phyloP scores from a whole-genome alignment of 192 early-diverging fungal genomes.

The Backusella sp. region DNA sequence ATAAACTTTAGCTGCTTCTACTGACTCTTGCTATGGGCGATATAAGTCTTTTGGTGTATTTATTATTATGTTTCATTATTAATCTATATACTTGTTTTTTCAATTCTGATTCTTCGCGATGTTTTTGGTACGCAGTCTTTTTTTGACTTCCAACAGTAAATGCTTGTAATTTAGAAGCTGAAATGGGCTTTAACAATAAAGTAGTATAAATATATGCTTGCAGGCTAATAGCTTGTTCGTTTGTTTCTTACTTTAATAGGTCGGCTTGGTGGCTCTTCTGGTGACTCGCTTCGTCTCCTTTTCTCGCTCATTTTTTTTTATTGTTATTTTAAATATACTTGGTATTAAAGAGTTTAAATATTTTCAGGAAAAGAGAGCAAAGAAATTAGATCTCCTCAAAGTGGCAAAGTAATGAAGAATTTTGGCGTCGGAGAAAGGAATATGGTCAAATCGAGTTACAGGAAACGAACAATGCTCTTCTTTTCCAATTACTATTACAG shows the following conservation, averaged over 20 bases:
- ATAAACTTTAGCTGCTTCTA: slow-evolving; percentile 77
- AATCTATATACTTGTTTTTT: slow-evolving; percentile 64
- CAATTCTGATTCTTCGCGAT: slow-evolving; percentile 71
- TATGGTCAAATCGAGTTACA: too few species aligned
- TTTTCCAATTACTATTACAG: too few species aligned
- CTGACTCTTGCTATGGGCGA: slow-evolving; percentile 62
- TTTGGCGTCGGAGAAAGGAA: too few species aligned
- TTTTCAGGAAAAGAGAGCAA: too few species aligned
- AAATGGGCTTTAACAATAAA: slow-evolving; percentile 43
- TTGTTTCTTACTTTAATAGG: slow-evolving; percentile 14
- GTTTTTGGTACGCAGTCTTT: slow-evolving; percentile 72
- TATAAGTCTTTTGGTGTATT: slow-evolving; percentile 9
- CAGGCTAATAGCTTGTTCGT: neutral
- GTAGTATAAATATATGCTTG: neutral
- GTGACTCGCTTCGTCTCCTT: slow-evolving; percentile 14
- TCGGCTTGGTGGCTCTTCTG: slow-evolving; percentile 3
- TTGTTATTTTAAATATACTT: too few species aligned
- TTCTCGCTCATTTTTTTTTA: slow-evolving; percentile 6
- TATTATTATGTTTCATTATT: neutral
- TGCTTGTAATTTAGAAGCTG: slow-evolving; percentile 63
- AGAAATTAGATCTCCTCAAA: too few species aligned
- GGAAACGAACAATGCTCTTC: too few species aligned
- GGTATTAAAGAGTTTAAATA: too few species aligned
- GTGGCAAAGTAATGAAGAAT: too few species aligned
- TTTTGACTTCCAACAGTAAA: slow-evolving; percentile 68